Evolutionary conservation across 1,139 yeast species (phyloP).

Genomic region (Saccharomycopsis hybrid): DNA sequence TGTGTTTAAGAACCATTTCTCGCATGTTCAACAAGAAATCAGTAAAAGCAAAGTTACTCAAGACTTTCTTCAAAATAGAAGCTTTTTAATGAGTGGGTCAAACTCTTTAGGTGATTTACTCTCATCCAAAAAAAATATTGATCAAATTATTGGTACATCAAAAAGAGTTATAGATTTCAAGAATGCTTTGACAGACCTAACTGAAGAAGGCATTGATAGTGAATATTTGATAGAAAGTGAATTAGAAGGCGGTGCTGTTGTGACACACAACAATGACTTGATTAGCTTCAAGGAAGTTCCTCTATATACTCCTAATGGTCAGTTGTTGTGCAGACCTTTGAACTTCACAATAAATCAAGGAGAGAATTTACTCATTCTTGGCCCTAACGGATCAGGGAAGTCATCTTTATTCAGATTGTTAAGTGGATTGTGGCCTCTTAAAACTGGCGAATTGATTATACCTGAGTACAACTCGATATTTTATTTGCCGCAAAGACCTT

Average conservation of each 20-base stretch:
- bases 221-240: constrained; percentile 24
- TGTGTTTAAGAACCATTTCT: constrained; percentile 65
- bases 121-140: constrained; percentile 76
- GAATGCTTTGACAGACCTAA: constrained; percentile 53
- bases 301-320: constrained; percentile 79
- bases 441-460: constrained; percentile 53
- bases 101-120: constrained; percentile 85
- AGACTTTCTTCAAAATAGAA: constrained; percentile 61
- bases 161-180: constrained; percentile 69
- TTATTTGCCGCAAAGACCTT: constrained; percentile 90
- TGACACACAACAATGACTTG: constrained; percentile 49
- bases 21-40: constrained; percentile 32
- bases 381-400: constrained; percentile 95
- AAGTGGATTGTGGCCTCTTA: constrained; percentile 91
- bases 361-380: constrained; percentile 81
- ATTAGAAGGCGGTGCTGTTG: constrained; percentile 19
- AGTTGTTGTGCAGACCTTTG: constrained; percentile 59
- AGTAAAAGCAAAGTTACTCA: constrained; percentile 24
- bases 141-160: constrained; percentile 82
- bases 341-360: constrained; percentile 73
- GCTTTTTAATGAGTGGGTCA: constrained; percentile 77
- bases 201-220: constrained; percentile 21
- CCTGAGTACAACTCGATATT: constrained; percentile 70
- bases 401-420: constrained; percentile 84
- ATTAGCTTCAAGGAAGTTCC: constrained; percentile 71